Conservation (phyloP, 805 yeast genomes). For the Debaryomyces castellii region DNA sequence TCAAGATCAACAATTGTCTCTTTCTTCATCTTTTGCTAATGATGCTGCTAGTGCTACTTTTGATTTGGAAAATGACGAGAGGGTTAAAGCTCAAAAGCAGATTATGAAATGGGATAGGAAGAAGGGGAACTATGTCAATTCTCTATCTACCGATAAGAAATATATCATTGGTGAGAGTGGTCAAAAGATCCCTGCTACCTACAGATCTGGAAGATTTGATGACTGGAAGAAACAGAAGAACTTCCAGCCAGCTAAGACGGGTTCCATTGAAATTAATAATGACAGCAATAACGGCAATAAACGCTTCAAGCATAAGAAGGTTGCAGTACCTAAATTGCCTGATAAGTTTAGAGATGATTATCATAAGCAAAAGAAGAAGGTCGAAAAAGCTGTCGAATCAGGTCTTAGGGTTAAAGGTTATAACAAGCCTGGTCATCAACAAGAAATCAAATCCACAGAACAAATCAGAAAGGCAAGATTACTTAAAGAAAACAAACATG, state of each 20-base stretch:
- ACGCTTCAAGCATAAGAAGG: constrained; percentile 69
- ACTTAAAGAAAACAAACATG: constrained; percentile 66
- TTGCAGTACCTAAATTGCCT: constrained; percentile 85
- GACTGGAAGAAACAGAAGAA: constrained; percentile 82
- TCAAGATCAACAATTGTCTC: constrained; percentile 74
- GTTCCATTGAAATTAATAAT: constrained; percentile 47
- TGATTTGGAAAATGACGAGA: constrained; percentile 78
- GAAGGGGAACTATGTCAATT: constrained; percentile 83
- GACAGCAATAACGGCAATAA: constrained; percentile 28
- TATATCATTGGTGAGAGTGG: constrained; percentile 95
- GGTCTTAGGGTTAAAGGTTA: constrained; percentile 74
- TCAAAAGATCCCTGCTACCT: constrained; percentile 85
- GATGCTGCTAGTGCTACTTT: constrained; percentile 86
- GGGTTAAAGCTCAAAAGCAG: constrained; percentile 65
- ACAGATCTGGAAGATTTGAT: constrained; percentile 86
- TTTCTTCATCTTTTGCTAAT: constrained; percentile 65
- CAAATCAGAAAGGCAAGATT: constrained; percentile 79
- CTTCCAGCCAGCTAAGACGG: constrained; percentile 51
- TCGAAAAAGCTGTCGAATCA: constrained; percentile 71
- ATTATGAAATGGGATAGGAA: constrained; percentile 90
- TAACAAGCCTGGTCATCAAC: constrained; percentile 45
- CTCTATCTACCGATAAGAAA: constrained; percentile 77
- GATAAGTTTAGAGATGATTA: constrained; percentile 88
- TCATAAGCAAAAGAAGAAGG: constrained; percentile 77
- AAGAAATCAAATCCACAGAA: constrained; percentile 66